A percentile compares a stretch with the other conserved stretches of the same genome.
phyloP scores from a whole-genome alignment of 164 flowering plant genomes.

The Magnolia sinica region DNA sequence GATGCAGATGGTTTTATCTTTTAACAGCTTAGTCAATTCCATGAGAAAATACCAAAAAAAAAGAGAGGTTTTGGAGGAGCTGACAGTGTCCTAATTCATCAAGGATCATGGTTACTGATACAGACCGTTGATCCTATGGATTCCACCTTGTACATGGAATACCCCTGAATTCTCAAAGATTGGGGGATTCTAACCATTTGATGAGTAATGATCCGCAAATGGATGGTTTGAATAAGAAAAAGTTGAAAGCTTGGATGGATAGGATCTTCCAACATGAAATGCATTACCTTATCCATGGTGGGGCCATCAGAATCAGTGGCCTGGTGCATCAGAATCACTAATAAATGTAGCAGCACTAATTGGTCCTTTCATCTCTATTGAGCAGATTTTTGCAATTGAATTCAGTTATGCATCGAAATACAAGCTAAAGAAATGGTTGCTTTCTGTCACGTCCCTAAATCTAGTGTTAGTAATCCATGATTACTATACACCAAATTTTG shows the following conservation, averaged over 20 bases:
- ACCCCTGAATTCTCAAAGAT: not conserved
- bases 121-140: not conserved
- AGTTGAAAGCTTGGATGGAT: not conserved
- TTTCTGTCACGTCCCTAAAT: too few species aligned
- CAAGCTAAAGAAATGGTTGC: too few species aligned
- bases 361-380: too few species aligned
- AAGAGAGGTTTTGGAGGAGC: not conserved
- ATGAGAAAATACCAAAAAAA: not conserved
- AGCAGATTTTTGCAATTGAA: too few species aligned
- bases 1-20: not conserved
- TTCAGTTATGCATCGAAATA: too few species aligned
- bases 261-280: not conserved
- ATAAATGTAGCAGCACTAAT: too few species aligned
- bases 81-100: not conserved
- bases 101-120: not conserved
- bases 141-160: not conserved
- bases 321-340: not conserved
- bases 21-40: not conserved
- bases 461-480: too few species aligned
- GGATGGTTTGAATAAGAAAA: not conserved
- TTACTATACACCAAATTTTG: too few species aligned
- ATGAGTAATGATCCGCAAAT: not conserved
- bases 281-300: not conserved
- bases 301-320: not conserved
- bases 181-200: not conserved